Percentiles rank a stretch among this genome's conserved stretches.
These are phyloP conservation scores for Plectosphaerella cucumerina DNA, from an alignment of 2,329 filamentous ascomycete species.

Conservation along the genomic window DNA sequence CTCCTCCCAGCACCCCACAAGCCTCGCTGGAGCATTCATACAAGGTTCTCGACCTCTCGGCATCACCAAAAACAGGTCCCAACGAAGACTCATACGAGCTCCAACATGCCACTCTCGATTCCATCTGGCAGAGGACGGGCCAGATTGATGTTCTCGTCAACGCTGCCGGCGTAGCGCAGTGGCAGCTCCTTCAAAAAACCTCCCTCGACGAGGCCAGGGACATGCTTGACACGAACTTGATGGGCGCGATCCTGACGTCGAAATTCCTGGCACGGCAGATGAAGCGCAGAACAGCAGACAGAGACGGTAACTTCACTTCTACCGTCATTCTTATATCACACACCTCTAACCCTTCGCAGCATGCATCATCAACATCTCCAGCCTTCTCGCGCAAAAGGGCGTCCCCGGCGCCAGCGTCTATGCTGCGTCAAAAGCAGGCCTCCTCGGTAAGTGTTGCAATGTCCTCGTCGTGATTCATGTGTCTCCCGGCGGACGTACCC, in stretches of 20 bases:
- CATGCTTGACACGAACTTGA: conserved; percentile 67
- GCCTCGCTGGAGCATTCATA: conserved; percentile 6
- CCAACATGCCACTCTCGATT: conserved; percentile 9
- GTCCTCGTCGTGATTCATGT: neutral
- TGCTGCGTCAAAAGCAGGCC: conserved; percentile 74
- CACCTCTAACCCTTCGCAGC: conserved; percentile 26
- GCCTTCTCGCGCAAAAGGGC: conserved; percentile 65
- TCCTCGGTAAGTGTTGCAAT: conserved; percentile 52
- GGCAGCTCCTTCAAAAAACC: conserved; percentile 57
- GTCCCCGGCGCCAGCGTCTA: conserved; percentile 70
- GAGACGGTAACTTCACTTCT: conserved; percentile 15
- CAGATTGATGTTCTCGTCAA: conserved; percentile 65
- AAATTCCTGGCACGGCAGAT: conserved; percentile 45
- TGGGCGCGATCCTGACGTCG: conserved; percentile 60
- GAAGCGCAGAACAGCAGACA: conserved; percentile 25
- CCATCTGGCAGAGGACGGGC: conserved; percentile 12
- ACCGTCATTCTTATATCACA: neutral
- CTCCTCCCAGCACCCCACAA: neutral
- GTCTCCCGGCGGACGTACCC: too few relatives aligned
- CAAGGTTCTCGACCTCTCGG: conserved; percentile 12
- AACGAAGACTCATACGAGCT: conserved; percentile 1
- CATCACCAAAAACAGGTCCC: neutral
- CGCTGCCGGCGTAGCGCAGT: conserved; percentile 70
- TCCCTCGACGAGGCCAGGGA: conserved; percentile 43
- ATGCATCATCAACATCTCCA: conserved; percentile 80